These are phyloP conservation scores for Daldinia eschscholtzii DNA, from an alignment of 2,329 filamentous ascomycete species.

Conservation along the genomic window DNA sequence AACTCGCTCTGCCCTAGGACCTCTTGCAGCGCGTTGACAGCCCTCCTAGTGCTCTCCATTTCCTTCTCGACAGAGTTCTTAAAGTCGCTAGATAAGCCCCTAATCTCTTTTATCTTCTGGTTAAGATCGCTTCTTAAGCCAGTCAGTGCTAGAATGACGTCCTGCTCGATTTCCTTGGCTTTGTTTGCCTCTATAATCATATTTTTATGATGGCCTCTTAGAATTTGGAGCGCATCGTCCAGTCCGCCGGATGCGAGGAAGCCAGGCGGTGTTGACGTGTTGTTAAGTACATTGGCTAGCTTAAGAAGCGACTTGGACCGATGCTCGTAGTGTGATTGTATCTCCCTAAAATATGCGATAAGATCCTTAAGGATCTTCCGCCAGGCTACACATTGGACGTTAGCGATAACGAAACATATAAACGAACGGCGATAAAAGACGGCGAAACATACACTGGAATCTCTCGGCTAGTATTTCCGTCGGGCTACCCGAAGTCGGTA, in stretches of 20 bases:
- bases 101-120: slow-evolving; percentile 99
- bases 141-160: slow-evolving; percentile 88
- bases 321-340: slow-evolving; percentile 89
- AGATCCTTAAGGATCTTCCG: slow-evolving; percentile 94
- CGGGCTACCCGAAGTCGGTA: slow-evolving; percentile 87
- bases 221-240: slow-evolving; percentile 83
- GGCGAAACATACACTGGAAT: slow-evolving; percentile 78
- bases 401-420: slow-evolving; percentile 7
- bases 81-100: slow-evolving; percentile 91
- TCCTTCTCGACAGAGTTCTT: slow-evolving; percentile 97
- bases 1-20: slow-evolving; percentile 82
- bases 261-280: slow-evolving; percentile 77
- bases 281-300: slow-evolving; percentile 86
- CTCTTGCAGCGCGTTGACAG: slow-evolving; percentile 85
- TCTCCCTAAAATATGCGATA: slow-evolving; percentile 92
- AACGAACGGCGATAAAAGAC: slow-evolving; percentile 6
- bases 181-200: slow-evolving; percentile 86
- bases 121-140: slow-evolving; percentile 88
- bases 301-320: slow-evolving; percentile 86
- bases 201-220: slow-evolving; percentile 86
- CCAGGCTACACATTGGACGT: slow-evolving; percentile 74
- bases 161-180: slow-evolving; percentile 88
- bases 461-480: slow-evolving; percentile 88
- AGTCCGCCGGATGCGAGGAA: slow-evolving; percentile 88
- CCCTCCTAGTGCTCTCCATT: slow-evolving; percentile 84